Evolutionary conservation across 2,329 filamentous ascomycete genomes (phyloP).

Genomic region (Talaromyces sp.): DNA sequence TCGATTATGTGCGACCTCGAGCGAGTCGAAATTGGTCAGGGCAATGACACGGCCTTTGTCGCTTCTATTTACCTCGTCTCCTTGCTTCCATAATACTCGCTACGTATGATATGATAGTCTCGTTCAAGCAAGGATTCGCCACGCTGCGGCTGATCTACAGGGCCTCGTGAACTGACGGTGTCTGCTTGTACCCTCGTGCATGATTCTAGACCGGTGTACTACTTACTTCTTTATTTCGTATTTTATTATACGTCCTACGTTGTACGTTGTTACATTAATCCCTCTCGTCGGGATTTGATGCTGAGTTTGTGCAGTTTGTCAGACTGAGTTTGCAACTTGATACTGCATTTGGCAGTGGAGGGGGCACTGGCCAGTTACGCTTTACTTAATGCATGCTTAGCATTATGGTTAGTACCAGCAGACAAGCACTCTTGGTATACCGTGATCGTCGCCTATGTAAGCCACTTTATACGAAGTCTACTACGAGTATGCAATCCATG

Average conservation of each 20-base stretch:
- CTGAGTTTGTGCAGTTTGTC: not conserved
- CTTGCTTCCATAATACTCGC: not conserved
- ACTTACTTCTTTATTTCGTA: not conserved
- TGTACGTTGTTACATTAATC: not conserved
- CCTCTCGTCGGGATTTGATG: not conserved
- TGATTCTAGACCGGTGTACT: conserved; percentile 8
- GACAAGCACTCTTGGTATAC: not conserved
- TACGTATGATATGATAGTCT: not conserved
- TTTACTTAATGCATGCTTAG: not conserved
- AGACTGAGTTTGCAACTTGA: not conserved
- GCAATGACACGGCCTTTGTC: not conserved
- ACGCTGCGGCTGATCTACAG: conserved; percentile 14
- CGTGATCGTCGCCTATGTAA: conserved; percentile 4
- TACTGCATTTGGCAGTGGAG: not conserved
- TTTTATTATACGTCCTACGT: not conserved
- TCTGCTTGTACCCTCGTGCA: not conserved
- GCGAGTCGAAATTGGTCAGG: not conserved
- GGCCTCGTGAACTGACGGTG: conserved; percentile 3
- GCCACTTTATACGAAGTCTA: not conserved
- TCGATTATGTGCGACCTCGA: not conserved
- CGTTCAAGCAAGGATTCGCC: conserved; percentile 1
- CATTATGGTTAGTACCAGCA: not conserved
- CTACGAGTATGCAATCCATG: too few species aligned
- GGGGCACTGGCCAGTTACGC: not conserved
- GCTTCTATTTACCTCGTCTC: not conserved